These are phyloP conservation scores for Plectranthus barbatus DNA, from an alignment of 257 asterid species.

Conservation along the genomic window DNA sequence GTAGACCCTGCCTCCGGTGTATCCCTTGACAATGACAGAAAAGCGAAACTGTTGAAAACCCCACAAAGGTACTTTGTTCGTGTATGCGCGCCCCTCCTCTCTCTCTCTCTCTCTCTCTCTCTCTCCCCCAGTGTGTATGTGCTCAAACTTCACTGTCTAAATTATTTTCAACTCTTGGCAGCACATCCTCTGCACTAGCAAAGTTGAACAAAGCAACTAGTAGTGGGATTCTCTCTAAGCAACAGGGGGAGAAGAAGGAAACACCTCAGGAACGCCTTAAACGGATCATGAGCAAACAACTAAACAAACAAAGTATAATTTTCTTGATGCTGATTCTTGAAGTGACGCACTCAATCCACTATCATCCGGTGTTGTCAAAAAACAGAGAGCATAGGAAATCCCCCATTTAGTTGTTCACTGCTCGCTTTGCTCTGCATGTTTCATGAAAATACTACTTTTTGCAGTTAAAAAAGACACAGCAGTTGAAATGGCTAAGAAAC, in stretches of 20 bases:
- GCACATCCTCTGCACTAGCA: constrained; percentile 80
- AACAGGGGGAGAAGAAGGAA: constrained; percentile 92
- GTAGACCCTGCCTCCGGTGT: constrained; percentile 98
- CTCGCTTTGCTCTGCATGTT: constrained; percentile 10
- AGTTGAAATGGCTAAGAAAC: constrained; percentile 81
- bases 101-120: background rate
- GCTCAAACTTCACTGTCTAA: constrained; percentile 1
- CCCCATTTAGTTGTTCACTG: constrained; percentile 6
- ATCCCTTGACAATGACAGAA: constrained; percentile 67
- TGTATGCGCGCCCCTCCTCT: background rate
- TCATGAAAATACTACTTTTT: constrained; percentile 15
- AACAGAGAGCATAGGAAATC: constrained; percentile 13
- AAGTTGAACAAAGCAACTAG: constrained; percentile 70
- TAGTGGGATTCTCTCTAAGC: constrained; percentile 62
- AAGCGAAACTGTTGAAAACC: constrained; percentile 54
- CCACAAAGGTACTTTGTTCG: constrained; percentile 38
- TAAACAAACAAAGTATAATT: constrained; percentile 88
- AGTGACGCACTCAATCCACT: constrained; percentile 30
- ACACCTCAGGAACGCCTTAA: constrained; percentile 98
- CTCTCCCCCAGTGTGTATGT: background rate
- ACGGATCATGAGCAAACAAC: constrained; percentile 93
- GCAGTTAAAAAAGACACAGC: constrained; percentile 95
- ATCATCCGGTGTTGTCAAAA: constrained; percentile 17
- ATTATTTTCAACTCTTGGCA: constrained; percentile 23
- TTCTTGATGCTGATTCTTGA: constrained; percentile 31